Evolutionary conservation across 345 rosid species (phyloP).

Genomic region (Hibiscus trionum): DNA sequence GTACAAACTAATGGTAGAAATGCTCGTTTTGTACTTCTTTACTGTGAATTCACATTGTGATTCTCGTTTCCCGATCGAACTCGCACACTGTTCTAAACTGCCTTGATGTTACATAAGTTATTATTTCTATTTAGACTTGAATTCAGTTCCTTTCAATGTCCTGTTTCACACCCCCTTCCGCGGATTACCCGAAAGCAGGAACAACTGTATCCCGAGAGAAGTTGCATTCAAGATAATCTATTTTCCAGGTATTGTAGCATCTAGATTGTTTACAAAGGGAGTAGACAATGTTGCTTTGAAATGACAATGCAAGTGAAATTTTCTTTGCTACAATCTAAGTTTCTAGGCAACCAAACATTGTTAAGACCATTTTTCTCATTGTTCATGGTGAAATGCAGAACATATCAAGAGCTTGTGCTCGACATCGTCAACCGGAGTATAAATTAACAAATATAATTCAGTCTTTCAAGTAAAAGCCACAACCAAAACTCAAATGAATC

Average conservation of each 20-base stretch:
- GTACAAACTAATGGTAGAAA: constrained; percentile 5
- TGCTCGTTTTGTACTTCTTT: constrained; percentile 1
- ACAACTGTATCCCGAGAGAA: too few relatives aligned
- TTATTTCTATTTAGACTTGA: not conserved
- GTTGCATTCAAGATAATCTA: too few relatives aligned
- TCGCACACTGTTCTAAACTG: not conserved
- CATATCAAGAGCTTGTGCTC: not conserved
- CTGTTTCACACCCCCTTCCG: not conserved
- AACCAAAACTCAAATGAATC: not conserved
- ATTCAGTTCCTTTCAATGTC: not conserved
- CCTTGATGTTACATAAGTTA: constrained; percentile 23
- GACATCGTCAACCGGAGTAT: not conserved
- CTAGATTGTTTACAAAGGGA: too few relatives aligned
- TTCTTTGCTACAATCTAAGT: not conserved
- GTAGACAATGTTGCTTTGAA: not conserved
- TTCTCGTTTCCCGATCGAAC: not conserved
- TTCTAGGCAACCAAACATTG: not conserved
- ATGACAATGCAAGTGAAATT: not conserved
- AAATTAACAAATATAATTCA: not conserved
- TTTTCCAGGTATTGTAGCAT: too few relatives aligned
- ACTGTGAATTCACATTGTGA: not conserved
- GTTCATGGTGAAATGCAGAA: not conserved
- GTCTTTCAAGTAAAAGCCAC: not conserved
- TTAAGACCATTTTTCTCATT: not conserved
- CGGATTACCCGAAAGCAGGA: too few relatives aligned